Percentiles rank a stretch among this genome's conserved stretches.
Evolutionary conservation across 805 yeast species (phyloP).

Genomic region (Candida verbasci): DNA sequence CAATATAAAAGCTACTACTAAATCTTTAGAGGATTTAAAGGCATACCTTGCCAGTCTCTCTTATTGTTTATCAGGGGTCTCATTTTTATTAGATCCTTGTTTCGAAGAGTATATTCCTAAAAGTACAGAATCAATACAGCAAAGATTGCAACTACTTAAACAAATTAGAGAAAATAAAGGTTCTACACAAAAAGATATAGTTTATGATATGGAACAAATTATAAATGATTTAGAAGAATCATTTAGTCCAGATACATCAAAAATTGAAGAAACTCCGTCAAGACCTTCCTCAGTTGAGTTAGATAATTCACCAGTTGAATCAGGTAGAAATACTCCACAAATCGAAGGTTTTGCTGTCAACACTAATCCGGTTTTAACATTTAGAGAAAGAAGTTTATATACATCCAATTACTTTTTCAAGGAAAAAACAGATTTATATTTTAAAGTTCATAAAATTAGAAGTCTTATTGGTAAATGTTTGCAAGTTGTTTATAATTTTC

Average conservation of each 20-base stretch:
- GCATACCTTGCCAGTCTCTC: slow-evolving; percentile 54
- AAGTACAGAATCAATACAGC: slow-evolving; percentile 27
- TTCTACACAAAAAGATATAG: slow-evolving; percentile 17
- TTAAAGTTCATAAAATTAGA: slow-evolving; percentile 56
- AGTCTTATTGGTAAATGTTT: slow-evolving; percentile 57
- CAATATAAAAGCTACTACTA: slow-evolving; percentile 19
- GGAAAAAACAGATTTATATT: slow-evolving; percentile 37
- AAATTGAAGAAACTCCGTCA: slow-evolving; percentile 13
- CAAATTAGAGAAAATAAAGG: slow-evolving; percentile 25
- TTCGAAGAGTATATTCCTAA: slow-evolving; percentile 46
- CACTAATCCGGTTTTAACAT: slow-evolving; percentile 49
- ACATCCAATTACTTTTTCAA: slow-evolving; percentile 66
- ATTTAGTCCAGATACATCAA: slow-evolving; percentile 14
- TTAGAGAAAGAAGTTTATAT: slow-evolving; percentile 58
- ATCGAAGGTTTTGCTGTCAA: slow-evolving; percentile 43
- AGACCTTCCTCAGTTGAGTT: slow-evolving; percentile 14
- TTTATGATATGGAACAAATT: slow-evolving; percentile 23
- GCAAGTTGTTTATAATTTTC: slow-evolving; percentile 49
- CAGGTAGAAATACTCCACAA: slow-evolving; percentile 36
- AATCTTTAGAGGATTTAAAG: slow-evolving; percentile 49
- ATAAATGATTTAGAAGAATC: slow-evolving; percentile 25
- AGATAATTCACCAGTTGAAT: slow-evolving; percentile 30
- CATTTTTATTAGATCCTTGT: slow-evolving; percentile 71
- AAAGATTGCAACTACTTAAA: slow-evolving; percentile 29
- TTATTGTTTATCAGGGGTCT: slow-evolving; percentile 62